Evolutionary conservation across 2,329 filamentous ascomycete species (phyloP), one percentile per base, ranked within the genome.

Genomic region (Podosphaera fusca): DNA sequence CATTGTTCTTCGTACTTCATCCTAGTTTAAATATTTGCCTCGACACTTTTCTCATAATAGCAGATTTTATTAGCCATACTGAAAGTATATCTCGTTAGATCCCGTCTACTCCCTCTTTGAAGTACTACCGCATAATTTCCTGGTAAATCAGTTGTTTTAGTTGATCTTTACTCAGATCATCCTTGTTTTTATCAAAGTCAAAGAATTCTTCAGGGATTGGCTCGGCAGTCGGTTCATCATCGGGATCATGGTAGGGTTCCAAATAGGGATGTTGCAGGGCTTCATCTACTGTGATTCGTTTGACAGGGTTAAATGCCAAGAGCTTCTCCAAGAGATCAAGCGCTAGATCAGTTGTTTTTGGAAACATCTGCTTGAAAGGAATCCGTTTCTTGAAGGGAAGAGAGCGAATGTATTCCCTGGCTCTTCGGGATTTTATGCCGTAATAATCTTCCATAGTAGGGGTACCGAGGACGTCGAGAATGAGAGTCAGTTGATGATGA

Each of bases 391-490:
- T 96, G 77, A 96, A 96, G 21, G 92, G 90, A 52, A 96, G 79
- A 56, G 89, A 95, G 60, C 92, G 87, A 68, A 98, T 98, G 74
- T 98, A 98, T 73, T 98, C 92, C 62, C 92, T 81, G 55, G 92
- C 92, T 67, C 92, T 87, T 63, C 92, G 85, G 56, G 92, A 96
- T 74, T 98, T 98, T 79, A 98, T 98, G 62, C 92, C 92, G 66
- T 98, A 98, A 78, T 98, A 98, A 70, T 98, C 92, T 70, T 98
- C 92, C 92, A 98, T 98, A 10, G 92, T 98, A 2, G 92, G 92
- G 2, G 92, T 98, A 62, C 92, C 92, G 59, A 98, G 84, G 55
- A 98, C 90, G 65, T 98, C 92, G 63, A 98, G 77, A 67, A 98
- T 98, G 60, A 98, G 77, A 5, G 92, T 98, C 65, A 98, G 75